Percentiles rank a stretch among this genome's conserved stretches.
These are phyloP conservation scores for Clavispora carvajalis DNA, from an alignment of 805 yeast species.

Conservation along the genomic window DNA sequence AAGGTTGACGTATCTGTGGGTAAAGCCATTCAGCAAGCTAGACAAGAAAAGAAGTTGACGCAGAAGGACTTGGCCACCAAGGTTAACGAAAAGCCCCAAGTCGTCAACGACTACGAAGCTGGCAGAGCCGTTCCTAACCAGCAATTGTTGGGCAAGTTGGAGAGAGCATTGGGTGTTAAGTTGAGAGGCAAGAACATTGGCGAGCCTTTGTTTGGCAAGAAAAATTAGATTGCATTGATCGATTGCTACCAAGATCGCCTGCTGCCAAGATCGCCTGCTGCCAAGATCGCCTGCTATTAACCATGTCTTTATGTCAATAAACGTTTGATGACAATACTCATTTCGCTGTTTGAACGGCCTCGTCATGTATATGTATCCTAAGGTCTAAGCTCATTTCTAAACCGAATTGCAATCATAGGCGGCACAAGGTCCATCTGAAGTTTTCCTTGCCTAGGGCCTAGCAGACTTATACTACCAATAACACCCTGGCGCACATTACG, in stretches of 20 bases:
- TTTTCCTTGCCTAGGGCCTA: no score
- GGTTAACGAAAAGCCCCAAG: conserved; percentile 92
- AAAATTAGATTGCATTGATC: conserved; percentile 24
- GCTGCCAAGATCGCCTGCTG: no score
- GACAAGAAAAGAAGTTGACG: conserved; percentile 82
- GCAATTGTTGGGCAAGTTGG: conserved; percentile 86
- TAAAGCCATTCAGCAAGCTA: conserved; percentile 75
- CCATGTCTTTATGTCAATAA: not conserved
- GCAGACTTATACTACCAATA: no score
- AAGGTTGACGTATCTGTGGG: conserved; percentile 84
- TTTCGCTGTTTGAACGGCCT: no score
- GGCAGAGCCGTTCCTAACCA: conserved; percentile 97
- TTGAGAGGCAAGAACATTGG: conserved; percentile 96
- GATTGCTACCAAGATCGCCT: not conserved
- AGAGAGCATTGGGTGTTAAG: conserved; percentile 90
- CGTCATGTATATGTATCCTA: no score
- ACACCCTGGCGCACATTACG: no score
- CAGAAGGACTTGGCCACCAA: conserved; percentile 97
- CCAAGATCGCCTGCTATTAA: not conserved
- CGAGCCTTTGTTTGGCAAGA: conserved; percentile 66
- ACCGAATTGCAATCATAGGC: no score
- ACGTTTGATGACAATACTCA: conserved; percentile 1
- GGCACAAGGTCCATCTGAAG: no score
- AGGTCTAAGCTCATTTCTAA: no score
- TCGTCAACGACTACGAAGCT: conserved; percentile 93